Evolutionary conservation across 2,329 filamentous ascomycete genomes (phyloP), one percentile per base, ranked within the genome.

Genomic region (Metarhizium humberi): DNA sequence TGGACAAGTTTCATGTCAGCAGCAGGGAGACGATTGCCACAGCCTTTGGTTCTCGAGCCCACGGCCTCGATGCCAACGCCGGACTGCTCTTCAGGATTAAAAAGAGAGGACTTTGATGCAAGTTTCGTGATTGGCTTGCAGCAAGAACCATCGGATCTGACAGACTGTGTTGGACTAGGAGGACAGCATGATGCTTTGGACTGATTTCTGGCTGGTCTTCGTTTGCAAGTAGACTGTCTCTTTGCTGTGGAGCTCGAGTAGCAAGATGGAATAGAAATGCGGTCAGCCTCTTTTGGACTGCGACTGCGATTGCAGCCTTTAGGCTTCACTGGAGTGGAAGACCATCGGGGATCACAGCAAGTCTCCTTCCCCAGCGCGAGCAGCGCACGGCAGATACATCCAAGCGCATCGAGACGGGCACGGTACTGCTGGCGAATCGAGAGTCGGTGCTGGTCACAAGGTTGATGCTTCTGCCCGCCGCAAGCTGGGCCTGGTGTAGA

Each of bases 311-410:
- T 67, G 20, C 62, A 63, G 48, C 58, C 58, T 18, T 59, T 64
- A 52, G 63, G 67, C 48, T 60, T 59, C 47, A 62, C 61, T n/a
- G 58, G 25, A 6, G 64, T 63, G 1, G 66, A 61, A 38, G 64
- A 61, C 14, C 64, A 58, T 14, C 57, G 63, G 25, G 63, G 61
- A 25, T 64, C 60, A 54, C 78, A 81, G 67, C 78, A 81, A 0
- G 77, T 71, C 58, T 81, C 76, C 55, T 78, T 70, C 0, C 78
- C 78, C 18, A 79, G 68, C 8, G 77, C 73, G 32, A 81, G 57
- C 16, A 82, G 71, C 20, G 76, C 72, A 18, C 78, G 73, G 56
- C 79, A 82, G 57, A 81, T 76, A 62, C 78, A 81, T 3, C 78
- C 78, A 1, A 82, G 64, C 4, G 77, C 73, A 48, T 73, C 63